A percentile compares a stretch with the other conserved stretches of the same genome.
Evolutionary conservation across 345 rosid genomes (phyloP).

Genomic region (Bruguiera sexangula): DNA sequence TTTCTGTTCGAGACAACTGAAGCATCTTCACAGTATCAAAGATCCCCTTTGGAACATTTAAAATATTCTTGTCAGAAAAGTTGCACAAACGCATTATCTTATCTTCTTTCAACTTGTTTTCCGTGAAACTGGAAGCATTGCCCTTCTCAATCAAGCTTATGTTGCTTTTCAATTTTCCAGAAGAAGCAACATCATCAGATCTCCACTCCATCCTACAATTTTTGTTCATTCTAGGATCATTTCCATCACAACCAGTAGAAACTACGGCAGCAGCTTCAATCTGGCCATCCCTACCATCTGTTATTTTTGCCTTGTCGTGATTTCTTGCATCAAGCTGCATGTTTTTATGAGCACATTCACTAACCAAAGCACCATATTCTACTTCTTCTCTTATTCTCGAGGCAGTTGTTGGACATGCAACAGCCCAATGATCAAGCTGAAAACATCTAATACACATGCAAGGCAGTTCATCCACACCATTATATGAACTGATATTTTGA

Average conservation of each 20-base stretch:
- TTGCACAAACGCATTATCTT: conserved; percentile 15
- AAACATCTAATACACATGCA: conserved; percentile 63
- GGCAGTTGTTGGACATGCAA: conserved; percentile 50
- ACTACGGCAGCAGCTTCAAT: neutral
- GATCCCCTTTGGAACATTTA: conserved; percentile 44
- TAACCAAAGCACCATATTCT: conserved; percentile 19
- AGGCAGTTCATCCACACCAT: conserved; percentile 39
- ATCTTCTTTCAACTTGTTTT: conserved; percentile 27
- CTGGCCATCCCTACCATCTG: conserved; percentile 9
- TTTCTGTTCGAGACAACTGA: conserved; percentile 62
- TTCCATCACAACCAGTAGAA: conserved; percentile 8
- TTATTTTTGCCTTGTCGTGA: conserved; percentile 16
- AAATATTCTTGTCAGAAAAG: conserved; percentile 13
- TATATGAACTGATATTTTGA: conserved; percentile 34
- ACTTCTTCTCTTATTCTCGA: conserved; percentile 13
- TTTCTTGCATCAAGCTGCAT: conserved; percentile 21
- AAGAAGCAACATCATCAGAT: conserved; percentile 22
- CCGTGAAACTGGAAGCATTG: conserved; percentile 42
- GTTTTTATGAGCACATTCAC: conserved; percentile 16
- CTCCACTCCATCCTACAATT: conserved; percentile 8
- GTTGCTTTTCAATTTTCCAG: conserved; percentile 13
- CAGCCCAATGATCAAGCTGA: conserved; percentile 76
- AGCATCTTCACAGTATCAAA: conserved; percentile 59
- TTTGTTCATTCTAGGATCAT: conserved; percentile 17
- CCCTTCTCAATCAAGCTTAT: conserved; percentile 11